phyloP scores from a whole-genome alignment of 2,329 filamentous ascomycete genomes.

The Stagonosporopsis cucurbitacearum region DNA sequence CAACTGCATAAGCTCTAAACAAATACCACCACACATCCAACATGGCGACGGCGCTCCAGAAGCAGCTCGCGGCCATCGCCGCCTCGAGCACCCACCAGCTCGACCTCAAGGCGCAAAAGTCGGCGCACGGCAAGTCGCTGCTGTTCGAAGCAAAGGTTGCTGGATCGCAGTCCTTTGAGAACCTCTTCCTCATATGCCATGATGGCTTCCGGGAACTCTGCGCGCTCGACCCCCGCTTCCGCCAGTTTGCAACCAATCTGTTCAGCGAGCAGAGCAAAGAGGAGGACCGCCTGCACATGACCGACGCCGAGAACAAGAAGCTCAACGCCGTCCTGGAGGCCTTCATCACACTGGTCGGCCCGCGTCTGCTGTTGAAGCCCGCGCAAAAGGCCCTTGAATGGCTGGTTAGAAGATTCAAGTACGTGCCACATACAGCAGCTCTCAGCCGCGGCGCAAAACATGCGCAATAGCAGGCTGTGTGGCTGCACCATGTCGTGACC shows the following conservation, averaged over 20 bases:
- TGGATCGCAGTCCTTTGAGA: constrained; percentile 86
- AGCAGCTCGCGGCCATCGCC: constrained; percentile 92
- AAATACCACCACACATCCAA: constrained; percentile 22
- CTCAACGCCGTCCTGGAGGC: constrained; percentile 78
- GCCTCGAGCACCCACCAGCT: constrained; percentile 88
- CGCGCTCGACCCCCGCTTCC: constrained; percentile 80
- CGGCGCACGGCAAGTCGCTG: constrained; percentile 89
- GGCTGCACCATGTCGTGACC: not conserved
- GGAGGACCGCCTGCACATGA: constrained; percentile 87
- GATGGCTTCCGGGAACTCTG: constrained; percentile 94
- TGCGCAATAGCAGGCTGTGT: not conserved
- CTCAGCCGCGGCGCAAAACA: not conserved
- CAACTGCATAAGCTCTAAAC: not conserved
- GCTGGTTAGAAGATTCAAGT: constrained; percentile 91
- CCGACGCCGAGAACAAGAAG: constrained; percentile 78
- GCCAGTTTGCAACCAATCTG: constrained; percentile 74
- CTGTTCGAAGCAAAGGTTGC: constrained; percentile 90
- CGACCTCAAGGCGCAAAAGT: constrained; percentile 90
- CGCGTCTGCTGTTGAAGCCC: constrained; percentile 80
- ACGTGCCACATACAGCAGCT: constrained; percentile 34
- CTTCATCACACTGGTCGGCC: constrained; percentile 81
- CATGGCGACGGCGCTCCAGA: constrained; percentile 84
- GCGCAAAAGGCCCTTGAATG: constrained; percentile 93
- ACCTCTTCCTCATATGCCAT: constrained; percentile 82
- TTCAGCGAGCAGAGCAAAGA: constrained; percentile 94